phyloP scores from a whole-genome alignment of 768 basidiomycete species.

The Tylopilus balloui region DNA sequence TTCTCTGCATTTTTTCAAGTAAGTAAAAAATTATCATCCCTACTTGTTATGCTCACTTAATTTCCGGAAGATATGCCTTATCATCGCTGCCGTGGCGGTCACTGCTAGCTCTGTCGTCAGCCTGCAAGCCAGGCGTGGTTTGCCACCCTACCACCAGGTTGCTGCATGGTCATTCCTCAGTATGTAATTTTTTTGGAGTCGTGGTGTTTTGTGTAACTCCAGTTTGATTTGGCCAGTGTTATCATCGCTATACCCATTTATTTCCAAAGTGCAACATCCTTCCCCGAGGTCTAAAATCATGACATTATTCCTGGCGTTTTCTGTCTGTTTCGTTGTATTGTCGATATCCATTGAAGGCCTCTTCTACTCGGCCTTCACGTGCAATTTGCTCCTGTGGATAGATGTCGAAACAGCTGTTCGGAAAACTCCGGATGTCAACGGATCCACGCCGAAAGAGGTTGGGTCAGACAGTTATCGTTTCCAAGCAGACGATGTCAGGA shows the following conservation, averaged over 20 bases:
- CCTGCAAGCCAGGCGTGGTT: conserved; percentile 61
- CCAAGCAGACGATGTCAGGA: conserved; percentile 59
- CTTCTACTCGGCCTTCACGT: conserved; percentile 69
- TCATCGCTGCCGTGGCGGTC: conserved; percentile 45
- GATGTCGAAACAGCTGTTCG: conserved; percentile 47
- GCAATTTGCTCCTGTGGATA: conserved; percentile 63
- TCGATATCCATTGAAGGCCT: conserved; percentile 80
- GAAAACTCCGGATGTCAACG: not conserved
- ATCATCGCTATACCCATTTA: conserved; percentile 51
- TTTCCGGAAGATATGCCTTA: conserved; percentile 38
- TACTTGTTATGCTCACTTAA: not conserved
- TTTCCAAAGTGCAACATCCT: conserved; percentile 32
- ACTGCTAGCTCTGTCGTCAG: conserved; percentile 55
- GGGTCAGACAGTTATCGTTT: conserved; percentile 36
- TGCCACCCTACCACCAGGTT: conserved; percentile 57
- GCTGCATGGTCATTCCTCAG: conserved; percentile 64
- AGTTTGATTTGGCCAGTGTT: conserved; percentile 40
- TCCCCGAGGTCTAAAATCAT: conserved; percentile 49
- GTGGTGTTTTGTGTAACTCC: not conserved
- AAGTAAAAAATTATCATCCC: not conserved
- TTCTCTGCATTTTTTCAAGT: conserved; percentile 23
- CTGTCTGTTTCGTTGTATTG: conserved; percentile 71
- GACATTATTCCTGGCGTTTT: conserved; percentile 65
- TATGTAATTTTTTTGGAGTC: conserved; percentile 31
- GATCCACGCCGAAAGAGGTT: not conserved